A percentile compares a stretch with the other conserved stretches of the same genome.
phyloP scores from a whole-genome alignment of 2,329 filamentous ascomycete genomes.

The Cercospora nicotianae region DNA sequence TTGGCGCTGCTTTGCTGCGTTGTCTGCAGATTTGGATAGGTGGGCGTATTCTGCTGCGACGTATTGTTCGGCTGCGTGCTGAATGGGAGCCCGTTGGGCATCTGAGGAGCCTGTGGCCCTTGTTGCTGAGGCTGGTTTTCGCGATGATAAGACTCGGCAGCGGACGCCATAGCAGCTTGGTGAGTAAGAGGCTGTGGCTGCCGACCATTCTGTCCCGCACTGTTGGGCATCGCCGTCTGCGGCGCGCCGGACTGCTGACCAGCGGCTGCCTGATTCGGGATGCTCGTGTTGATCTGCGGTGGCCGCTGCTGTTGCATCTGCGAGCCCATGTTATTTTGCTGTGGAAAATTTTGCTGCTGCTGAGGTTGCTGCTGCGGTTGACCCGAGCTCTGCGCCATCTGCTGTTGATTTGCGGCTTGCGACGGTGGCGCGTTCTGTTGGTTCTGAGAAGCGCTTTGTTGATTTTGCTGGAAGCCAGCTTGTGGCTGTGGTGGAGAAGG shows the following conservation, averaged over 20 bases:
- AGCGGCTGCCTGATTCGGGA: conserved; percentile 27
- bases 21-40: conserved; percentile 30
- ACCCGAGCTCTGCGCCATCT: conserved; percentile 37
- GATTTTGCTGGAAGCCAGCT: conserved; percentile 23
- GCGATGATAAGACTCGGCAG: conserved; percentile 27
- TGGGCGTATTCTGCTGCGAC: conserved; percentile 30
- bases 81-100: conserved; percentile 32
- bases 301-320: conserved; percentile 25
- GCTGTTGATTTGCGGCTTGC: conserved; percentile 32
- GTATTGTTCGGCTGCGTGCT: conserved; percentile 23
- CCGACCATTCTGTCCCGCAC: conserved; percentile 25
- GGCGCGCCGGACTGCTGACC: conserved; percentile 25
- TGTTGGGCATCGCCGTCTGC: conserved; percentile 25
- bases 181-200: conserved; percentile 44
- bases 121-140: conserved; percentile 24
- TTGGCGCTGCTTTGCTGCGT: conserved; percentile 43
- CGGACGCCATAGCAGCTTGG: conserved; percentile 47
- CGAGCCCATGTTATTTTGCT: conserved; percentile 31
- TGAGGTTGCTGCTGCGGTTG: conserved; percentile 23
- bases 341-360: conserved; percentile 36
- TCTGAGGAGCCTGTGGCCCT: conserved; percentile 23
- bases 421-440: conserved; percentile 29
- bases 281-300: conserved; percentile 19
- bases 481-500: conserved; percentile 26
- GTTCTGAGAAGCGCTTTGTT: conserved; percentile 18